Base-by-base conservation (phyloP, 768 basidiomycete species). In the Pleurotus ostreatus region DNA sequence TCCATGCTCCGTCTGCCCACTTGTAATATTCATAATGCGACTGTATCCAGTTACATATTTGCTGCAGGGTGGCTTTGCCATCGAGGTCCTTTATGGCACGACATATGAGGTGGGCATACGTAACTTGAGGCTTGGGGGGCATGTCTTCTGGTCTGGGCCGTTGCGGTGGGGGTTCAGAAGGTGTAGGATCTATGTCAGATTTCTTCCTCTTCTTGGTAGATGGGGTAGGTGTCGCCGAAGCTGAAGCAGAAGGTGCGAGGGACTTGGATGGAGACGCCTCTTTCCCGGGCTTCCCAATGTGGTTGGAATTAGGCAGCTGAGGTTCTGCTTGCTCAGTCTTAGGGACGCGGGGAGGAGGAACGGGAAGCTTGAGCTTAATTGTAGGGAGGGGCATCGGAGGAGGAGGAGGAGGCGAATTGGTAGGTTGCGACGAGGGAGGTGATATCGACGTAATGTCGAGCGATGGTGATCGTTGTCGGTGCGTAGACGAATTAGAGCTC, bases 41-140 rank as follows among this genome's bases (percentile, higher is more conserved):
- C 70, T 86, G 83, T 61, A 98, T 92, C 94, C 94, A 98, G 38
- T 84, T 82, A 67, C 91, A 92, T 46, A 98, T 92, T 63, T 94
- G 92, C 61, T 94, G 91, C 45, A 96, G 66, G 1, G 95, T 94
- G n/a, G 88, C 88, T 71, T 92, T 90, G 30, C 89, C 89, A 30
- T 83, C 86, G 63, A 89, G 80, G 39, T 80, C 80, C 69, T 88
- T 86, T 71, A 98, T 88, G 46, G 94, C 91, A 39, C 88, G 85
- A 70, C 91, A 92, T 62, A 95, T 96, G 55, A 98, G 80, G 58
- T 92, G 89, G 6, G 94, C 90, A 72, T 96, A 95, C 7, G 96
- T 96, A 55, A 88, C 82, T 6, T 86, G 83, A 11, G 95, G 96
- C 70, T 95, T 95, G 26, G 90, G 85, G 20, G 92, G 89, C 77